phyloP scores from a whole-genome alignment of 306 rosid species.

The Cicer arietinum region DNA sequence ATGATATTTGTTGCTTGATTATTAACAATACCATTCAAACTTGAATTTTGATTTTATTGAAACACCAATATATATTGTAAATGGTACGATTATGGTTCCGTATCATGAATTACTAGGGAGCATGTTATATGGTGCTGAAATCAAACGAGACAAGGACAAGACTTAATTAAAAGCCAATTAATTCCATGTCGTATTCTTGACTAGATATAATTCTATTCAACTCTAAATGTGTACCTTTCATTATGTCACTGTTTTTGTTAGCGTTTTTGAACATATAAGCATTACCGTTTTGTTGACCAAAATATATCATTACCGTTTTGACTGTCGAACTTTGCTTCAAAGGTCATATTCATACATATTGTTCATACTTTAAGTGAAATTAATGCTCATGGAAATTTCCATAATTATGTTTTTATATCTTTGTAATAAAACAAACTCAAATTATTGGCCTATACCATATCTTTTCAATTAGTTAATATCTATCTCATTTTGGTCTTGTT shows the following conservation, averaged over 20 bases:
- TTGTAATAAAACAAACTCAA: conserved; percentile 36
- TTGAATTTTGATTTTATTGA: conserved; percentile 40
- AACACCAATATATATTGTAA: background rate
- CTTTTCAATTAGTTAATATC: background rate
- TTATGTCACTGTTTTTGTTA: conserved; percentile 44
- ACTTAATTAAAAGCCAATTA: conserved; percentile 25
- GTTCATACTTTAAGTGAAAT: conserved; percentile 7
- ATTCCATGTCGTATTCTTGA: conserved; percentile 31
- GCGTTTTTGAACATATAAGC: conserved; percentile 56
- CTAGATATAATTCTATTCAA: conserved; percentile 19
- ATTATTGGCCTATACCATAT: background rate
- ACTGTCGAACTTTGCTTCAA: conserved; percentile 8
- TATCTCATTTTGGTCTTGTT: conserved; percentile 2
- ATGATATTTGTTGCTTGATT: conserved; percentile 14
- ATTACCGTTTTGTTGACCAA: conserved; percentile 36
- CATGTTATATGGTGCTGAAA: conserved; percentile 5
- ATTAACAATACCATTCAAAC: conserved; percentile 45
- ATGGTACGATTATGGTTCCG: conserved; percentile 44
- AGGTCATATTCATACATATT: conserved; percentile 11
- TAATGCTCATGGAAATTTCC: conserved; percentile 20
- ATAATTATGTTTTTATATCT: conserved; percentile 29
- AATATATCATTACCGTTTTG: conserved; percentile 37
- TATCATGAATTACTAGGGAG: conserved; percentile 31
- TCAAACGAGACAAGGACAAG: conserved; percentile 24
- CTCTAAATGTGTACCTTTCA: conserved; percentile 9